Conservation (phyloP, 139 green algal genomes). For the Chlorella sorokiniana region DNA sequence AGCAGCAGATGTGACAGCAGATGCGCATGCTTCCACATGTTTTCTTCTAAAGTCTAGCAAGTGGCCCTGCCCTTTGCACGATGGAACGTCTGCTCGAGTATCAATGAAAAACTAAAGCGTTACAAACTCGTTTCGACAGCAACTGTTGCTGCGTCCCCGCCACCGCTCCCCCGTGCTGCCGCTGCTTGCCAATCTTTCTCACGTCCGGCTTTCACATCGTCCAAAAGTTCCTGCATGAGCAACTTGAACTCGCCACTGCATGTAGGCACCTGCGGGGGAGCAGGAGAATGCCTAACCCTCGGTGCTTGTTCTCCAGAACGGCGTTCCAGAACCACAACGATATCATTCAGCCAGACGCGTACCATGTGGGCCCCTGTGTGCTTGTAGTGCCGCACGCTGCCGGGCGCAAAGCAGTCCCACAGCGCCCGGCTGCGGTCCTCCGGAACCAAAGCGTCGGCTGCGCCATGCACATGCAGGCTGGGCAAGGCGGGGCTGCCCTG, state of each 20-base stretch:
- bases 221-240: conserved; percentile 41
- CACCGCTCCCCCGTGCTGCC: no score
- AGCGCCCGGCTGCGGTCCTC: conserved; percentile 46
- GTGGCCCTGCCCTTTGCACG: no score
- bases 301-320: no score
- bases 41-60: no score
- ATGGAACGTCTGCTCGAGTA: no score
- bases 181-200: neutral
- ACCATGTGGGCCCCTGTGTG: conserved; percentile 58
- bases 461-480: conserved; percentile 50
- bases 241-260: conserved; percentile 60
- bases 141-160: no score
- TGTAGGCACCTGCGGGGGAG: conserved; percentile 50
- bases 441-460: conserved; percentile 51
- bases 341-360: neutral
- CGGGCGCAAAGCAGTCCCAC: conserved; percentile 38
- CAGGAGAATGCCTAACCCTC: no score
- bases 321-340: neutral
- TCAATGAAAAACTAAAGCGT: no score
- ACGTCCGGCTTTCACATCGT: neutral
- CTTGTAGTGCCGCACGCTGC: neutral
- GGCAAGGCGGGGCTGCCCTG: neutral
- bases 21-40: no score
- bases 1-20: no score
- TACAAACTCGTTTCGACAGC: no score